A percentile compares a stretch with the other conserved stretches of the same genome.
Conservation (phyloP, 345 rosid species). For the Salix dunnii region DNA sequence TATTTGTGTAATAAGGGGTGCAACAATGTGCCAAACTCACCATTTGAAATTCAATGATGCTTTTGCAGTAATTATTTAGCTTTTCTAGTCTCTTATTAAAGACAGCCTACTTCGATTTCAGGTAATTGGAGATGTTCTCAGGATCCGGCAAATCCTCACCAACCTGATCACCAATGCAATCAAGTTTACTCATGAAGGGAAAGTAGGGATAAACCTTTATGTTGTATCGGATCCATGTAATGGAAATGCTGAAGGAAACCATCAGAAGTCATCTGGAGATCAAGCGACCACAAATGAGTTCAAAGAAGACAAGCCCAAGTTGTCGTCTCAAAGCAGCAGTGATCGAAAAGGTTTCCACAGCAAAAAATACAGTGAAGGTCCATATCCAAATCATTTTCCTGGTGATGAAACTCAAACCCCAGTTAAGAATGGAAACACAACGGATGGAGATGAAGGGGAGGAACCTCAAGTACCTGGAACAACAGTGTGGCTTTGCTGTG, state of each 20-base stretch:
- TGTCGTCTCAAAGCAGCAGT: slow-evolving; percentile 22
- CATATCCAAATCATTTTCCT: slow-evolving; percentile 13
- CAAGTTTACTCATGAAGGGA: slow-evolving; percentile 93
- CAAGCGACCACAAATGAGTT: slow-evolving; percentile 22
- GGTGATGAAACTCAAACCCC: slow-evolving; percentile 31
- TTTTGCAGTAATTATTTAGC: neutral
- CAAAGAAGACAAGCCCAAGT: slow-evolving; percentile 31
- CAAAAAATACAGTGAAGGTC: slow-evolving; percentile 12
- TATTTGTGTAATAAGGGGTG: neutral
- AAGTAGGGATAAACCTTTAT: slow-evolving; percentile 73
- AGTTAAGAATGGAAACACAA: slow-evolving; percentile 23
- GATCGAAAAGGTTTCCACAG: slow-evolving; percentile 25
- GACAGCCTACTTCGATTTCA: slow-evolving; percentile 23
- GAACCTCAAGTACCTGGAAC: slow-evolving; percentile 37
- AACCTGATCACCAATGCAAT: slow-evolving; percentile 94
- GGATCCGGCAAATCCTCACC: slow-evolving; percentile 94
- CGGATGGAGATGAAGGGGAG: slow-evolving; percentile 34
- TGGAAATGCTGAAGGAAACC: slow-evolving; percentile 34
- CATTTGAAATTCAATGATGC: neutral
- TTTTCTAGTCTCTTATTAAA: no score
- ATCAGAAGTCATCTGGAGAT: slow-evolving; percentile 25
- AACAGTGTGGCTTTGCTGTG: slow-evolving; percentile 82
- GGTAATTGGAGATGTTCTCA: slow-evolving; percentile 92
- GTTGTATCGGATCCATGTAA: slow-evolving; percentile 64
- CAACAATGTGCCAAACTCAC: neutral